Evolutionary conservation across 208 protist species (phyloP).

Genomic region (Trypanosoma brucei): DNA sequence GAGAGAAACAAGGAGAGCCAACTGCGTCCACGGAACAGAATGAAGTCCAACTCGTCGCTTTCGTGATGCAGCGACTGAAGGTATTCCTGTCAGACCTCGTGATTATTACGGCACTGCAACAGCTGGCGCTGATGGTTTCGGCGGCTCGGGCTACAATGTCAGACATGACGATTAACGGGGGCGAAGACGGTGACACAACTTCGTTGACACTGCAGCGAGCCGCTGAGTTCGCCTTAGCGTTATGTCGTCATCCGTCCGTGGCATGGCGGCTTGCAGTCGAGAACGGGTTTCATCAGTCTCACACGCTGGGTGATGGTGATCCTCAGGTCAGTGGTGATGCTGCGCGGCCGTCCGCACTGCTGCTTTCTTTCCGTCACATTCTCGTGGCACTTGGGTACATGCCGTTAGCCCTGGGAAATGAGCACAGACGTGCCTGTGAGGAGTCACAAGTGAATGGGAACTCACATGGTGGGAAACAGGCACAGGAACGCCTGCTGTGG

Average conservation of each 20-base stretch:
- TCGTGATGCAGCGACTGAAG: conserved; percentile 6
- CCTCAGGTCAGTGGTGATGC: not conserved
- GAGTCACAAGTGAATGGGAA: not conserved
- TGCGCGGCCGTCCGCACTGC: conserved; percentile 7
- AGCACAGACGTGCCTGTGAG: not conserved
- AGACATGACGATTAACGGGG: not conserved
- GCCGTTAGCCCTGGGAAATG: conserved; percentile 22
- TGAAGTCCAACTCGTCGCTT: not conserved
- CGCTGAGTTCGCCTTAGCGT: conserved; percentile 11
- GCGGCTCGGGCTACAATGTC: not conserved
- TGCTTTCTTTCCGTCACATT: conserved; percentile 37
- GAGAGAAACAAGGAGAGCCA: too few species aligned
- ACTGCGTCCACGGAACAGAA: not conserved
- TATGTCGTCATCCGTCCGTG: conserved; percentile 16
- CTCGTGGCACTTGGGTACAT: conserved; percentile 41
- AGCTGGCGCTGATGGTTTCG: conserved; percentile 23
- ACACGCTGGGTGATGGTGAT: not conserved
- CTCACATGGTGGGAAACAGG: not conserved
- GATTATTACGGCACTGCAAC: conserved; percentile 38
- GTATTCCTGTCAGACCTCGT: conserved; percentile 28
- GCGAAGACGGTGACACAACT: not conserved
- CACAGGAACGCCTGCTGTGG: conserved; percentile 17
- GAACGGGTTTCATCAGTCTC: conserved; percentile 1
- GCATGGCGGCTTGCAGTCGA: conserved; percentile 19
- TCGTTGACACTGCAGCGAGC: conserved; percentile 7